These are phyloP conservation scores for Fomitopsis pinicola DNA, from an alignment of 1,284 basidiomycete species.

Conservation along the genomic window DNA sequence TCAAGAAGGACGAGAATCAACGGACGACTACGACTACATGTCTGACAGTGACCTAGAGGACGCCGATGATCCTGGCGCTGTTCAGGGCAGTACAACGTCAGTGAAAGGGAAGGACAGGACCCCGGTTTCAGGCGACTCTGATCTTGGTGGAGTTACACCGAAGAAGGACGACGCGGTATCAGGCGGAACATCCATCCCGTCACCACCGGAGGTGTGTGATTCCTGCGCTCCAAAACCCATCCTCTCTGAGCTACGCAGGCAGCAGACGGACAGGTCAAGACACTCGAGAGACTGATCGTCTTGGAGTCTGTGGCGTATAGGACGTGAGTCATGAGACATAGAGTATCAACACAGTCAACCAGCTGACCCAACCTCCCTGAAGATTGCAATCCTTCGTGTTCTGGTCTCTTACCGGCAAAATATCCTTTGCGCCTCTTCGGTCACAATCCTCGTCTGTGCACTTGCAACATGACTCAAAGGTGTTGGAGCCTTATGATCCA, in stretches of 20 bases:
- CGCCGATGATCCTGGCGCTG: not conserved
- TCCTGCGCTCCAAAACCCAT: not conserved
- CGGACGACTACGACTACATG: not conserved
- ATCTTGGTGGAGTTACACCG: too few relatives aligned
- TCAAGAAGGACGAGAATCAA: not conserved
- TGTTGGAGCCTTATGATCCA: not conserved
- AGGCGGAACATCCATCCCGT: too few relatives aligned
- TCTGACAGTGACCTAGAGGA: not conserved
- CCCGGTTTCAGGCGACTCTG: not conserved
- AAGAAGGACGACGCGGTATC: too few relatives aligned
- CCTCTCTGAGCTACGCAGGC: not conserved
- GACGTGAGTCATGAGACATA: slow-evolving; percentile 27
- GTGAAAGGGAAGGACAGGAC: not conserved
- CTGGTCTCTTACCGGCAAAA: not conserved
- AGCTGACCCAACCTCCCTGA: not conserved
- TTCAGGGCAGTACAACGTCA: not conserved
- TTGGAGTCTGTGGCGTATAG: slow-evolving; percentile 42
- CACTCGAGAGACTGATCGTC: not conserved
- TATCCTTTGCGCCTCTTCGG: not conserved
- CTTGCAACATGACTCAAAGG: not conserved
- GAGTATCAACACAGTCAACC: not conserved
- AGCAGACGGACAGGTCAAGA: not conserved
- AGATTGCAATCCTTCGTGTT: not conserved
- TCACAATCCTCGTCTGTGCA: not conserved
- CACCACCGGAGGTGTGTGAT: too few relatives aligned